Conservation (phyloP, 1,284 basidiomycete species). For the Inonotus hispidus region DNA sequence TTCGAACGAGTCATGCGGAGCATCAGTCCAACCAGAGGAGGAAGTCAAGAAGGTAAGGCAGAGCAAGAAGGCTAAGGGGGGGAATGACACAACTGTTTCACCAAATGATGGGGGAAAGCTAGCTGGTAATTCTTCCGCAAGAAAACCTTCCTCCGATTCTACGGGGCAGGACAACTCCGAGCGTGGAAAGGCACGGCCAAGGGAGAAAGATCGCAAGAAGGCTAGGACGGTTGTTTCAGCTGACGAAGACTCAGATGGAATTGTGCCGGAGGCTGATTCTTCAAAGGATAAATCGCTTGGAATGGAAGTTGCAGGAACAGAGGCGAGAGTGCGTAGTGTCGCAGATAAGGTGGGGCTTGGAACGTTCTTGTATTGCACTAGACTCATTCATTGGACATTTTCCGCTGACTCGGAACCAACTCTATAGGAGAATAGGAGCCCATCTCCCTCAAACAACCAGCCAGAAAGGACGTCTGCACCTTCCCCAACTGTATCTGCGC, state of each 20-base stretch:
- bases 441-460: background rate
- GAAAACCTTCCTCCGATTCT: background rate
- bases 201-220: constrained; percentile 22
- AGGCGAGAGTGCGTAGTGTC: background rate
- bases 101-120: background rate
- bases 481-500: background rate
- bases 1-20: background rate
- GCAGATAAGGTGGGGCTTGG: constrained; percentile 13
- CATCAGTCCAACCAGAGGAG: background rate
- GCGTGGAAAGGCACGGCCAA: constrained; percentile 16
- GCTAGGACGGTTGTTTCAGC: constrained; percentile 25
- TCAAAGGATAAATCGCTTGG: background rate
- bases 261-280: constrained; percentile 18
- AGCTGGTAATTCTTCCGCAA: background rate
- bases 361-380: background rate
- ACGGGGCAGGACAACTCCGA: background rate
- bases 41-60: background rate
- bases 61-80: constrained; percentile 11
- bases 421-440: constrained; percentile 7
- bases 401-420: background rate
- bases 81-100: background rate
- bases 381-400: background rate
- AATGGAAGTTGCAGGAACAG: constrained; percentile 7
- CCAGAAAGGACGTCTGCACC: constrained; percentile 7
- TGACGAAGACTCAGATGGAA: constrained; percentile 28